phyloP scores from a whole-genome alignment of 129 eudicot genomes.

The Pulicaria dysenterica region DNA sequence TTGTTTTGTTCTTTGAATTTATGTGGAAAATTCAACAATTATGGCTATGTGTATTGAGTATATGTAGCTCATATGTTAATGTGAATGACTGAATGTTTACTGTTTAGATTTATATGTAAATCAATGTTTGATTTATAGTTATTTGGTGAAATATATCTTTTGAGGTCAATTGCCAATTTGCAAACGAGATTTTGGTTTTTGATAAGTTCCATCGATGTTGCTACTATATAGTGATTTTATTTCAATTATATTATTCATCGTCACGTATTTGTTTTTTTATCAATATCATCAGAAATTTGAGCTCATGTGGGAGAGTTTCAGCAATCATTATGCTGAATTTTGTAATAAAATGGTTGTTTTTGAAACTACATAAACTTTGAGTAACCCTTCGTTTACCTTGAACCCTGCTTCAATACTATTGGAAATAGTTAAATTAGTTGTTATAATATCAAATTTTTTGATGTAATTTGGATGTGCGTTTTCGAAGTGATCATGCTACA shows the following conservation, averaged over 20 bases:
- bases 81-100: slow-evolving; percentile 9
- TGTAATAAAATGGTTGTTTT: slow-evolving; percentile 16
- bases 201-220: neutral
- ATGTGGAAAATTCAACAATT: slow-evolving; percentile 5
- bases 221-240: neutral
- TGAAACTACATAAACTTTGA: slow-evolving; percentile 19
- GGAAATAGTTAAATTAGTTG: slow-evolving; percentile 9
- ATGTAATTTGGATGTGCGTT: slow-evolving; percentile 12
- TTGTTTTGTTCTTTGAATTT: slow-evolving; percentile 14
- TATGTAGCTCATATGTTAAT: slow-evolving; percentile 20
- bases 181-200: neutral
- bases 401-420: neutral
- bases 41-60: slow-evolving; percentile 5
- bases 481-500: neutral
- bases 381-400: slow-evolving; percentile 12
- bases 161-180: neutral
- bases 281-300: neutral
- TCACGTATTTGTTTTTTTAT: neutral
- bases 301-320: neutral
- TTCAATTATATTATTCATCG: neutral
- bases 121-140: neutral
- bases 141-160: slow-evolving; percentile 13
- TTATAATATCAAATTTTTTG: neutral
- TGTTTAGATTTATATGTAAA: neutral
- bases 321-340: slow-evolving; percentile 7